Evolutionary conservation across 768 basidiomycete genomes (phyloP).

Genomic region (Ramaria sp.): DNA sequence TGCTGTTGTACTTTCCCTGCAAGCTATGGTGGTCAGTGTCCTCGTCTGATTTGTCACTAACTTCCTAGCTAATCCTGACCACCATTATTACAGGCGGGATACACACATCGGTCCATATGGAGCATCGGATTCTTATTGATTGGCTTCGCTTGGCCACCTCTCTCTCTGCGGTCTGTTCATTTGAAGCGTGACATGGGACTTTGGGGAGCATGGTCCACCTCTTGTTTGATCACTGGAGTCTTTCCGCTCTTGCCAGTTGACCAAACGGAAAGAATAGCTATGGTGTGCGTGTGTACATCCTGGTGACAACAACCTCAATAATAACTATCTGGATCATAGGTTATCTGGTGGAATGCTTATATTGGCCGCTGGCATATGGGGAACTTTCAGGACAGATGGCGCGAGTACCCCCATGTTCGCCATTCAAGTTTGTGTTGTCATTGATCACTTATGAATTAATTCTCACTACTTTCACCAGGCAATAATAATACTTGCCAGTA

Average conservation of each 20-base stretch:
- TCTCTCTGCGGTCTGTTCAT: constrained; percentile 20
- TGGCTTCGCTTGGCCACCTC: constrained; percentile 56
- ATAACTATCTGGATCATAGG: constrained; percentile 18
- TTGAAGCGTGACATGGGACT: constrained; percentile 6
- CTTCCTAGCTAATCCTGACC: neutral
- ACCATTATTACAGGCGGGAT: constrained; percentile 40
- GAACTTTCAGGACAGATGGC: neutral
- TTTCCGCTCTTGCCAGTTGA: constrained; percentile 70
- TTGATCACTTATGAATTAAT: too few relatives aligned
- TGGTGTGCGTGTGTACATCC: constrained; percentile 39
- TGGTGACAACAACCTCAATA: neutral
- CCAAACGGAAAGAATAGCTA: constrained; percentile 47
- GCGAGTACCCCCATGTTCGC: neutral
- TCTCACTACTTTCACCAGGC: constrained; percentile 23
- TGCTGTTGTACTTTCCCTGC: constrained; percentile 35
- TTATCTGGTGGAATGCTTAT: constrained; percentile 38
- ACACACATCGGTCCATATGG: constrained; percentile 65
- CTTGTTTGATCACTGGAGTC: constrained; percentile 44
- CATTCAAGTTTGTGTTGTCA: too few relatives aligned
- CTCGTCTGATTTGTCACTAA: neutral
- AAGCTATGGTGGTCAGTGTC: constrained; percentile 62
- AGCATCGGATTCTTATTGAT: constrained; percentile 50
- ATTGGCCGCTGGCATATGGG: constrained; percentile 24
- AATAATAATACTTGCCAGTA: constrained; percentile 32
- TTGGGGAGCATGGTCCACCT: constrained; percentile 31